Evolutionary conservation across 2,329 filamentous ascomycete genomes (phyloP).

Genomic region (Phialemoniopsis sp.): DNA sequence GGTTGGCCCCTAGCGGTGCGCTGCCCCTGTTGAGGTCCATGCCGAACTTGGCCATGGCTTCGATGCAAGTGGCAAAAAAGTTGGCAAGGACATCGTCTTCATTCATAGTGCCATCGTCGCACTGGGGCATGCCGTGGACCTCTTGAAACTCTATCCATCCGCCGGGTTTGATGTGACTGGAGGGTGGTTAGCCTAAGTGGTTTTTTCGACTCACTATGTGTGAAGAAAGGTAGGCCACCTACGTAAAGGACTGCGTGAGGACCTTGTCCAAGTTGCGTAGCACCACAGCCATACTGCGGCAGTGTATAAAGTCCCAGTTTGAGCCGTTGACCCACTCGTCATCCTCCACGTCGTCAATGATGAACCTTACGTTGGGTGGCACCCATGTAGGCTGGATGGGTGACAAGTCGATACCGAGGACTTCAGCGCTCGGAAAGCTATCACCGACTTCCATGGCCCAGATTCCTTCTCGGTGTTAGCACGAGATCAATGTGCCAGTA

Average conservation of each 20-base stretch:
- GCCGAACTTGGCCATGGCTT: conserved; percentile 27
- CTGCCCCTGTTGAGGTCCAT: conserved; percentile 24
- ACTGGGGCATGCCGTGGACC: conserved; percentile 31
- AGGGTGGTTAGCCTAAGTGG: background rate
- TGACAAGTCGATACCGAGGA: conserved; percentile 36
- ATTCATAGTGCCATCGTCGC: conserved; percentile 39
- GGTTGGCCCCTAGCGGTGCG: conserved; percentile 21
- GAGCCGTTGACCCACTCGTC: conserved; percentile 47
- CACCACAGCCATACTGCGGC: conserved; percentile 41
- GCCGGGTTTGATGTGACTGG: conserved; percentile 35
- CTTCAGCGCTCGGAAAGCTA: conserved; percentile 31
- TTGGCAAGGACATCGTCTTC: conserved; percentile 29
- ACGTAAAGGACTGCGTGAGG: conserved; percentile 32
- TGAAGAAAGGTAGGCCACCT: conserved; percentile 8
- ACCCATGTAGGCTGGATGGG: conserved; percentile 44
- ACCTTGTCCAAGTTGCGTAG: conserved; percentile 47
- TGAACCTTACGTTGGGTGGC: conserved; percentile 57
- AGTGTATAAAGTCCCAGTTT: conserved; percentile 54
- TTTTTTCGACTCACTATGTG: background rate
- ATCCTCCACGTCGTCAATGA: conserved; percentile 59
- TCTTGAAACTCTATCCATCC: conserved; percentile 49
- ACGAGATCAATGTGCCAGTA: background rate
- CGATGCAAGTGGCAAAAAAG: conserved; percentile 18
- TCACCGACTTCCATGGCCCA: conserved; percentile 26
- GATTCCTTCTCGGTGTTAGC: too few species aligned